Evolutionary conservation across 306 rosid genomes (phyloP).

Genomic region (Cucurbita pepo): DNA sequence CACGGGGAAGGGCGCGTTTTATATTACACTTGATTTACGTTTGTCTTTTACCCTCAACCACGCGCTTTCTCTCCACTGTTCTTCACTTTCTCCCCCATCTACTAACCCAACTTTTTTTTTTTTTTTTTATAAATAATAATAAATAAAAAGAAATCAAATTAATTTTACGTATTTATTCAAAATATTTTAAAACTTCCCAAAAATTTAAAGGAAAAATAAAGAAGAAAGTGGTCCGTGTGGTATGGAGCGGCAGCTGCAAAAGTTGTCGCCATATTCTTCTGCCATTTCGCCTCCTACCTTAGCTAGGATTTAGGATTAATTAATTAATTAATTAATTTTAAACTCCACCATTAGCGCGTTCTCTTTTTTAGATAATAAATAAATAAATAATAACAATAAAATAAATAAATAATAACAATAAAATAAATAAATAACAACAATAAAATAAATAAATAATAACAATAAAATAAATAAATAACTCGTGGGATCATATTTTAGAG

Average conservation of each 20-base stretch:
- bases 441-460: no score
- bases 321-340: neutral
- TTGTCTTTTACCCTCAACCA: neutral
- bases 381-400: no score
- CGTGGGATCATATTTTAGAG: no score
- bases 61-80: neutral
- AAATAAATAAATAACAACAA: no score
- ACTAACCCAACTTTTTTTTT: no score
- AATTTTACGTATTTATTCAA: no score
- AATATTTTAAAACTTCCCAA: no score
- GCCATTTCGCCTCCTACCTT: neutral
- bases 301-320: neutral
- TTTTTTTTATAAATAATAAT: neutral
- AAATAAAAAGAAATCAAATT: neutral
- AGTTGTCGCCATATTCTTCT: slow-evolving; percentile 3
- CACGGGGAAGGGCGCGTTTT: slow-evolving; percentile 7
- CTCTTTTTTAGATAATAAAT: neutral
- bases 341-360: neutral
- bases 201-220: no score
- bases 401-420: no score
- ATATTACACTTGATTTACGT: neutral
- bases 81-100: neutral
- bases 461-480: no score
- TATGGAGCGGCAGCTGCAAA: neutral
- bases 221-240: neutral